Percentiles rank a stretch among this genome's conserved stretches.
Evolutionary conservation across 1,284 basidiomycete species (phyloP).

Genomic region (Puccinia sorghi): DNA sequence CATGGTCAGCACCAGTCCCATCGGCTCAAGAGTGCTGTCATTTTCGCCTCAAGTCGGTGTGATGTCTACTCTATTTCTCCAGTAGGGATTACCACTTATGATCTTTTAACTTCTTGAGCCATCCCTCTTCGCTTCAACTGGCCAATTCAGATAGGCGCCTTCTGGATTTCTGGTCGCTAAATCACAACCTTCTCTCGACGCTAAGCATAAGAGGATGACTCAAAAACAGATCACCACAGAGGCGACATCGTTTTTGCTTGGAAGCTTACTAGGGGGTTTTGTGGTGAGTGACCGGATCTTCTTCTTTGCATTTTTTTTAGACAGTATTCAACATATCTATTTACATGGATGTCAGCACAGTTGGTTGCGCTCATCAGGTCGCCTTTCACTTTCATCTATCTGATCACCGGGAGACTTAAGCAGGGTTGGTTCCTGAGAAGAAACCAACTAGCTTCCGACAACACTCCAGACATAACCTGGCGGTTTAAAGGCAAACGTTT

Average conservation of each 20-base stretch:
- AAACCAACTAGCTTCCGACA: not conserved
- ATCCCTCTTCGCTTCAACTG: not conserved
- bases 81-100: not conserved
- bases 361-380: constrained; percentile 18
- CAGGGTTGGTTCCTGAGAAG: constrained; percentile 34
- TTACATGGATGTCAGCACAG: constrained; percentile 1
- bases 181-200: not conserved
- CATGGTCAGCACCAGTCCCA: not conserved
- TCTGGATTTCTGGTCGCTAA: not conserved
- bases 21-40: not conserved
- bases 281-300: not conserved
- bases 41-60: too few species aligned
- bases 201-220: not conserved
- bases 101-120: not conserved
- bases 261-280: constrained; percentile 5
- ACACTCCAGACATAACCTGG: not conserved
- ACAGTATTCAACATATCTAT: not conserved
- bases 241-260: constrained; percentile 3
- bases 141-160: not conserved
- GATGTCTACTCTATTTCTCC: not conserved
- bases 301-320: not conserved
- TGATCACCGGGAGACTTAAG: constrained; percentile 6
- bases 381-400: constrained; percentile 10
- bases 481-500: constrained; percentile 3
- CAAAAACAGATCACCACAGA: not conserved